Base-by-base conservation (phyloP, 352 stramenopile species). In the Phytophthora cajani region DNA sequence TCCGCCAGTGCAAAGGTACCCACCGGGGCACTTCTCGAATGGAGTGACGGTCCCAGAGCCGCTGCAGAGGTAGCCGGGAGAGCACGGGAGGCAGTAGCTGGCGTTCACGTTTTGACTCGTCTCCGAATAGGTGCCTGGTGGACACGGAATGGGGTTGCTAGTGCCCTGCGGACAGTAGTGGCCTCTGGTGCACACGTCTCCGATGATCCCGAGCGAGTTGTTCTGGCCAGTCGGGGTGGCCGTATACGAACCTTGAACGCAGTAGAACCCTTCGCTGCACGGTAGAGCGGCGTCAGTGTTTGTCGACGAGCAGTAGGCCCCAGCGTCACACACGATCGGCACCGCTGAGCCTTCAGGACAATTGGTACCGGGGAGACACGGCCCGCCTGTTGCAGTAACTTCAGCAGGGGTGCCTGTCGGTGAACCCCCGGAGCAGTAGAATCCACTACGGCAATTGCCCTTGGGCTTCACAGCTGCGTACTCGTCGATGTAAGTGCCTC, bases 231-330 rank as follows among this genome's bases (percentile, higher is more conserved):
- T 93, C 8, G 88, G 88, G 2, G 78, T 90, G 8, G 84, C 75
- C 1, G 88, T 95, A 67, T 82, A 97, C 12, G 87, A 94, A 9
- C 88, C 87, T 67, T 96, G 90, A 0, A 97, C 73, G 56, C 92
- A 98, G 67, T 96, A 97, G 67, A 93, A 97, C 0, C 93, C 93
- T 36, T 82, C 64, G 5, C 82, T 68, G 38, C 93, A 98, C 0
- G 84, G 81, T 8, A 93, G 32, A 5, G 89, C 87, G 38, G 79
- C 72, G 11, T 93, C 74, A 0, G 80, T 91, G 62, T 96, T 94
- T 3, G 84, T 89, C 5, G 89, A 93, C 0, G 81, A 80, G 51
- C 90, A 97, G 58, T 95, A 96, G 4, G 79, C 83, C 3, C 89
- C 90, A 21, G 87, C 88, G 40, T 82, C 79, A 40, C 90, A 97